Base-by-base conservation (phyloP, 257 asterid genomes). In the Ehretia macrophylla region DNA sequence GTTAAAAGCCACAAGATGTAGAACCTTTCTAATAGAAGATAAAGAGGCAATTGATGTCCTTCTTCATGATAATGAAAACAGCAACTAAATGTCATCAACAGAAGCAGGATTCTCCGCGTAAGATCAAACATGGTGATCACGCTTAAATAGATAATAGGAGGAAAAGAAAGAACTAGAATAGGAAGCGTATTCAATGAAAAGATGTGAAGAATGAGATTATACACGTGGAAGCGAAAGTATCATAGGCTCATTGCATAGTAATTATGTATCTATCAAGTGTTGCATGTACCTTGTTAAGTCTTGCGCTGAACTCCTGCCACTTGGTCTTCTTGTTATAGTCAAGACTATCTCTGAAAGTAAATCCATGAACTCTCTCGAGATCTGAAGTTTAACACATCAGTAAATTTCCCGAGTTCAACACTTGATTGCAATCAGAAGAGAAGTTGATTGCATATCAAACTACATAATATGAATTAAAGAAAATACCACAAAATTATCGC, bases 291-390 rank as follows among this genome's bases (percentile, higher is more conserved):
- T 89, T 79, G 67, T 71, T 79, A 49, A 93, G 82, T 45, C 71
- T 86, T 63, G 81, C 63, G 16, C 81, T 70, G 63, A 93, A 93
- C 60, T 85, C 94, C 66, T 57, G 69, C 99, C 99, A 93, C 81
- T 80, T 93, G 82, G 49, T 70, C 78, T 55, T 83, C 58, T 64
- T 74, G 55, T 64, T 19, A 37, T 81, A 91, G 11, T 82, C 96
- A 51, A 89, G 84, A 70, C 97, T 89, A 71, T 93, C 99, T 3
- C 99, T 97, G 52, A 86, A 89, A 53, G 87, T 83, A 64, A 86
- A 88, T 35, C 97, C 99, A 64, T 86, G 94, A 21, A 88, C 83
- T 68, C 89, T 75, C 79, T 81, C 95, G 0, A 92, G 94, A 62
- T 75, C 99, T 88, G 90, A 72, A 78, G 56, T 62, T 62, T 20